Evolutionary conservation across 2,329 filamentous ascomycete species (phyloP), one percentile per base, ranked within the genome.

Genomic region (Cylindrodendrum hubeiense): DNA sequence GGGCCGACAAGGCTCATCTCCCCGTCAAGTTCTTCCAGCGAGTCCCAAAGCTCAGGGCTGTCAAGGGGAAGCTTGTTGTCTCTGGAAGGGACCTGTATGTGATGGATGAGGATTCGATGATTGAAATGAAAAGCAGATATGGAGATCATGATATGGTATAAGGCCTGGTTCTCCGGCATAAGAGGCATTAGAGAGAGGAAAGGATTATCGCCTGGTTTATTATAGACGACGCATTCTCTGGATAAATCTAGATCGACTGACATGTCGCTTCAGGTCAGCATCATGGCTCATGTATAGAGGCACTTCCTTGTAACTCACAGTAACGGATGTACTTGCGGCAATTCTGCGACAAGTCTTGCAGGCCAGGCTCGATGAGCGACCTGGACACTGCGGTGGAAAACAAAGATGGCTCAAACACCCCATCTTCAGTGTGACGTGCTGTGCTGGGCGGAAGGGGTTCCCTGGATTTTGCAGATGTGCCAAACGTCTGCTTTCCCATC

Each of bases 291-390:
- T 24, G 15, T 3, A n/a, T 4, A n/a, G 13, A 9, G 5, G 9
- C 4, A 1, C 33, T 34, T 34, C 33, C 10, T 13, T 3, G 33
- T 13, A 9, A 13, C 60, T 44, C 33, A 66, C 64, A 66, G 30
- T 63, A 66, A 47, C 60, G 64, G 24, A 66, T 66, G 34, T 66
- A 66, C 26, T 56, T 51, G 19, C 64, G 61, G 30, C 64, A 66
- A 34, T 51, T 49, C 26, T 46, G 26, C 7, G 64, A 54, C 22
- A 66, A 21, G 33, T 63, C 64, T 37, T 66, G 64, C n/a, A 66
- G 60, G 5, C 54, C 59, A 9, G 64, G 64, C 55, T 63, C 64
- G 2, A 63, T 41, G 28, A 66, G 56, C 7, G 64, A 47, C 44
- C 46, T 46, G 22, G 47, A 46, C 24, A 60, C 47, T 9, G 47